Conservation (phyloP, 2,329 filamentous ascomycete genomes). For the Ceratocystis alfenasii region DNA sequence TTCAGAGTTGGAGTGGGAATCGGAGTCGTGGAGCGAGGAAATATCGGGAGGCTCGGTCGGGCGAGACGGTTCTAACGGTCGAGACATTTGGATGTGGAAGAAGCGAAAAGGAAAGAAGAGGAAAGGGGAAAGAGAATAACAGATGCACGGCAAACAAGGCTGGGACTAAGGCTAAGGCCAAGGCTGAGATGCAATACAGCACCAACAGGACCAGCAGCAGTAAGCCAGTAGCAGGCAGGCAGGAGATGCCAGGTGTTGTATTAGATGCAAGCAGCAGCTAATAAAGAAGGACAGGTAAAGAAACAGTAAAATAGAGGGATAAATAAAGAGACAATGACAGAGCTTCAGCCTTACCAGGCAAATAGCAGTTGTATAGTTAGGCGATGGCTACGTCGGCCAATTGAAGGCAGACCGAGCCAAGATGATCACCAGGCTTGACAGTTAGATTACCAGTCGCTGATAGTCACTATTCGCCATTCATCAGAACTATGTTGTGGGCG, state of each 20-base stretch:
- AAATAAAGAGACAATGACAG: not conserved
- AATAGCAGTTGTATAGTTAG: too few species aligned
- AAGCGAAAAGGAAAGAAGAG: not conserved
- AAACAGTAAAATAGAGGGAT: not conserved
- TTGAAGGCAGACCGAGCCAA: too few species aligned
- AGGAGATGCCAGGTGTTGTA: conserved; percentile 9
- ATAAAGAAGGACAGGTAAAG: not conserved
- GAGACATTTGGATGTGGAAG: conserved; percentile 37
- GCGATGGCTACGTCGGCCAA: too few species aligned
- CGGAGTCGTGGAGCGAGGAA: conserved; percentile 27
- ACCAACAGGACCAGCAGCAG: not conserved
- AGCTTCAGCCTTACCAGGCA: not conserved
- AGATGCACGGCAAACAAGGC: not conserved
- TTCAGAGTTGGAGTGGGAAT: conserved; percentile 18
- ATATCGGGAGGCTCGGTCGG: conserved; percentile 51
- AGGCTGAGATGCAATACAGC: not conserved
- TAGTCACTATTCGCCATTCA: too few species aligned
- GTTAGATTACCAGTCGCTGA: too few species aligned
- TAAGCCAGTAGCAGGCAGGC: not conserved
- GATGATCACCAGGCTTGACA: too few species aligned
- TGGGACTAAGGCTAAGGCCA: not conserved
- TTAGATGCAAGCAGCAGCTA: not conserved
- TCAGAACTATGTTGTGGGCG: too few species aligned
- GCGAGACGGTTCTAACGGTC: conserved; percentile 38
- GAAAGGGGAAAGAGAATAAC: not conserved